These are phyloP conservation scores for Thelephora terrestris DNA, from an alignment of 1,284 basidiomycete species.

Conservation along the genomic window DNA sequence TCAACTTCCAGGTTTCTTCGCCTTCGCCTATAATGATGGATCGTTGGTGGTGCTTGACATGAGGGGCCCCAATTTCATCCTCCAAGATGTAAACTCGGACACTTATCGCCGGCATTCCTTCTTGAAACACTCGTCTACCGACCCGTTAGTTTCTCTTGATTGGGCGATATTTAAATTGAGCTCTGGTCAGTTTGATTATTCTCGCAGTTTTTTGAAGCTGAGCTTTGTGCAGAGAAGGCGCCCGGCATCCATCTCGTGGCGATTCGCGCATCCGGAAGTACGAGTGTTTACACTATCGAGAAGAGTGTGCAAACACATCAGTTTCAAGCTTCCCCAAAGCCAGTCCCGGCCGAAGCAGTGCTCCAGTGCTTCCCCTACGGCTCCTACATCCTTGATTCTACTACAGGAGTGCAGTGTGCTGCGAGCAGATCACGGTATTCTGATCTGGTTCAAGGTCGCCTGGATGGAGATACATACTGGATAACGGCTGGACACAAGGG, in stretches of 20 bases:
- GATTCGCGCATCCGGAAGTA: constrained; percentile 46
- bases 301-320: constrained; percentile 37
- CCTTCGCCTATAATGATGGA: constrained; percentile 53
- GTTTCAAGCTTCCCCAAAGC: constrained; percentile 24
- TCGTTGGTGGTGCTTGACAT: constrained; percentile 60
- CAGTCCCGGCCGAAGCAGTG: constrained; percentile 34
- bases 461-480: constrained; percentile 29
- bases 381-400: constrained; percentile 54
- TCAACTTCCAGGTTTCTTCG: constrained; percentile 62
- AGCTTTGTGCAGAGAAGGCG: constrained; percentile 32
- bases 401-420: constrained; percentile 37
- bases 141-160: constrained; percentile 41
- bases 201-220: not conserved
- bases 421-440: constrained; percentile 38
- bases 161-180: constrained; percentile 58
- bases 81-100: constrained; percentile 27
- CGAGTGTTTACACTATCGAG: constrained; percentile 45
- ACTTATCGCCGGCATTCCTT: constrained; percentile 21
- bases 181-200: constrained; percentile 29
- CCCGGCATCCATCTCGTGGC: constrained; percentile 55
- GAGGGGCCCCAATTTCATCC: constrained; percentile 57
- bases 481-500: constrained; percentile 50
- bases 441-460: constrained; percentile 1
- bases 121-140: constrained; percentile 19
- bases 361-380: constrained; percentile 38